Conservation (phyloP, 2,329 filamentous ascomycete genomes). For the Ambrosiella beaveri region DNA sequence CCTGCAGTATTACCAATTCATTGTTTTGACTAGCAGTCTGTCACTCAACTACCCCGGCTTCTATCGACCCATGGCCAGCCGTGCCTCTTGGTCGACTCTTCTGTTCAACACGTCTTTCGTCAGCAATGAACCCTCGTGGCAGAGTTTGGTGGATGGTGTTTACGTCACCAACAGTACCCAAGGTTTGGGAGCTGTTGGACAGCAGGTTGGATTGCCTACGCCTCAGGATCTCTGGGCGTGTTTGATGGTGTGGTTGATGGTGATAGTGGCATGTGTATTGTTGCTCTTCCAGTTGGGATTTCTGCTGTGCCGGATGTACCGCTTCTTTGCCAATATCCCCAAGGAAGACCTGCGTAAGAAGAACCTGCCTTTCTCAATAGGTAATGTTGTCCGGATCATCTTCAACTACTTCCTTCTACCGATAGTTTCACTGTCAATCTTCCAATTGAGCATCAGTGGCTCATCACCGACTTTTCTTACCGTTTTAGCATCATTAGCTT, state of each 20-base stretch:
- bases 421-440: conserved; percentile 71
- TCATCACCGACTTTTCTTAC: conserved; percentile 54
- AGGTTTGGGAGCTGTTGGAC: conserved; percentile 61
- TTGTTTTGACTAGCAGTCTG: conserved; percentile 71
- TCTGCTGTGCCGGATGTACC: conserved; percentile 56
- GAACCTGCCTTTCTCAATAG: conserved; percentile 73
- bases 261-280: conserved; percentile 52
- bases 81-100: conserved; percentile 71
- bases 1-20: conserved; percentile 89
- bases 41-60: conserved; percentile 83
- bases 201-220: conserved; percentile 64
- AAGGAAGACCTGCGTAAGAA: conserved; percentile 83
- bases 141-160: conserved; percentile 65
- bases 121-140: conserved; percentile 44
- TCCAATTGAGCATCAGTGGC: conserved; percentile 65
- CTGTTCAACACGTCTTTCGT: conserved; percentile 91
- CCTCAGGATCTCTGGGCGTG: conserved; percentile 78
- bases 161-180: conserved; percentile 64
- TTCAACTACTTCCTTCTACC: conserved; percentile 89
- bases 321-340: conserved; percentile 49
- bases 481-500: conserved; percentile 55
- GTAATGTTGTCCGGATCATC: conserved; percentile 66
- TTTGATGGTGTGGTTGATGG: conserved; percentile 79
- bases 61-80: conserved; percentile 80
- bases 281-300: conserved; percentile 64